Evolutionary conservation across 1,284 basidiomycete species (phyloP).

Genomic region (Fomitopsis palustris): DNA sequence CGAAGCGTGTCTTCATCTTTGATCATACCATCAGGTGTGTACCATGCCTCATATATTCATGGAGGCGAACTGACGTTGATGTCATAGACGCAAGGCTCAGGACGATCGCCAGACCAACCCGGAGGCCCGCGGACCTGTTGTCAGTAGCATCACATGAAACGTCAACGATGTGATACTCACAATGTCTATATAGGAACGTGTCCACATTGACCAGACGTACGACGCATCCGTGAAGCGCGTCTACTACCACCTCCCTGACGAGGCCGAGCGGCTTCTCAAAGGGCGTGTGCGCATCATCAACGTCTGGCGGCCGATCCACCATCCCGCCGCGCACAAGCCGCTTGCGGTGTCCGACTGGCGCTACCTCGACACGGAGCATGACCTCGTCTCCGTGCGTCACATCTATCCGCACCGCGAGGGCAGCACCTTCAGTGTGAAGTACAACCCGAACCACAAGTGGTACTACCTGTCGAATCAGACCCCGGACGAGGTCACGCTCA

Average conservation of each 20-base stretch:
- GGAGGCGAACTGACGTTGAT: not conserved
- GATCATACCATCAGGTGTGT: constrained; percentile 43
- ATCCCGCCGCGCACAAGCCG: constrained; percentile 41
- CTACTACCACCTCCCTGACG: constrained; percentile 44
- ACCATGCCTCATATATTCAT: not conserved
- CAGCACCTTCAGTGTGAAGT: constrained; percentile 30
- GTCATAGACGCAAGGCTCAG: constrained; percentile 16
- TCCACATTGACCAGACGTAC: constrained; percentile 58
- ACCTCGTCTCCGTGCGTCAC: constrained; percentile 30
- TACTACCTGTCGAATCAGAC: constrained; percentile 43
- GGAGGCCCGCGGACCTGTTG: constrained; percentile 17
- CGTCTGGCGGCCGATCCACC: constrained; percentile 47
- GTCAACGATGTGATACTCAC: constrained; percentile 5
- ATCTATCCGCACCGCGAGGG: constrained; percentile 31
- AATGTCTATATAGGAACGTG: constrained; percentile 20
- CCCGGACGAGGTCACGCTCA: constrained; percentile 42
- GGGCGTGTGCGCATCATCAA: constrained; percentile 53
- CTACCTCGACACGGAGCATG: constrained; percentile 31
- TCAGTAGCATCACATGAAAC: not conserved
- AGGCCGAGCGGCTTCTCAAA: constrained; percentile 40
- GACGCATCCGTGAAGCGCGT: constrained; percentile 46
- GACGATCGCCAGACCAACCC: constrained; percentile 6
- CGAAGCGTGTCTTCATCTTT: constrained; percentile 40
- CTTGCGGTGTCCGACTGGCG: constrained; percentile 44
- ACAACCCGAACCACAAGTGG: constrained; percentile 38